A percentile compares a stretch with the other conserved stretches of the same genome.
Conservation (phyloP, 768 basidiomycete species). For the Boletus patriciae region DNA sequence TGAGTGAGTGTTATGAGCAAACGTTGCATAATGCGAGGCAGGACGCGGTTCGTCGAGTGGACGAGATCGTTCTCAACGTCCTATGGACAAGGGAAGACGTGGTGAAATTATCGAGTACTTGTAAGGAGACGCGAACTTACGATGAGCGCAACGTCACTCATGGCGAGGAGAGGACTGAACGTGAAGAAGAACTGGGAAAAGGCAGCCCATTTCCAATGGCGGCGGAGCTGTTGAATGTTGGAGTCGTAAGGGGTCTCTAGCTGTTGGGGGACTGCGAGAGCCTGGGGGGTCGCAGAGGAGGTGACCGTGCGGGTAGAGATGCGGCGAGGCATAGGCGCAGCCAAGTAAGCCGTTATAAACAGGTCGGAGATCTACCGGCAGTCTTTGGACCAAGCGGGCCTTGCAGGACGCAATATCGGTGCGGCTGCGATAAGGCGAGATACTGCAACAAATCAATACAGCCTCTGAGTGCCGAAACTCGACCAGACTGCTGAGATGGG, state of each 20-base stretch:
- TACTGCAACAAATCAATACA: slow-evolving; percentile 23
- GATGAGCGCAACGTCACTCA: slow-evolving; percentile 65
- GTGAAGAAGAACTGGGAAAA: slow-evolving; percentile 89
- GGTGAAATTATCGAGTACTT: background rate
- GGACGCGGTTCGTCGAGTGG: slow-evolving; percentile 53
- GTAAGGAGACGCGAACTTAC: slow-evolving; percentile 40
- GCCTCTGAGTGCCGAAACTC: slow-evolving; percentile 8
- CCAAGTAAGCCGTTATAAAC: slow-evolving; percentile 36
- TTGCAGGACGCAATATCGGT: slow-evolving; percentile 19
- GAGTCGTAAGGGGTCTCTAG: slow-evolving; percentile 31
- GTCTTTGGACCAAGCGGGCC: slow-evolving; percentile 24
- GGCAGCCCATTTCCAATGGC: slow-evolving; percentile 91
- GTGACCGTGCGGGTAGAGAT: slow-evolving; percentile 41
- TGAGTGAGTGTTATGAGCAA: slow-evolving; percentile 73
- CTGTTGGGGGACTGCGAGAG: slow-evolving; percentile 27
- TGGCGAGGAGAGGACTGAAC: slow-evolving; percentile 70
- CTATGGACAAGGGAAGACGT: slow-evolving; percentile 38
- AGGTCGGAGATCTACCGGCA: slow-evolving; percentile 38
- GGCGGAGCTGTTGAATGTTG: slow-evolving; percentile 59
- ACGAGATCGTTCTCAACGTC: slow-evolving; percentile 78
- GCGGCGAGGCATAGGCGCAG: slow-evolving; percentile 59
- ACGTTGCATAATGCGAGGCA: slow-evolving; percentile 74
- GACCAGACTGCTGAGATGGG: slow-evolving; percentile 12
- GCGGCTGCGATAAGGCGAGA: slow-evolving; percentile 21
- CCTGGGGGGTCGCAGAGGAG: slow-evolving; percentile 32